A percentile compares a stretch with the other conserved stretches of the same genome.
phyloP scores from a whole-genome alignment of 768 basidiomycete genomes.

The Agaricus subrufescens region DNA sequence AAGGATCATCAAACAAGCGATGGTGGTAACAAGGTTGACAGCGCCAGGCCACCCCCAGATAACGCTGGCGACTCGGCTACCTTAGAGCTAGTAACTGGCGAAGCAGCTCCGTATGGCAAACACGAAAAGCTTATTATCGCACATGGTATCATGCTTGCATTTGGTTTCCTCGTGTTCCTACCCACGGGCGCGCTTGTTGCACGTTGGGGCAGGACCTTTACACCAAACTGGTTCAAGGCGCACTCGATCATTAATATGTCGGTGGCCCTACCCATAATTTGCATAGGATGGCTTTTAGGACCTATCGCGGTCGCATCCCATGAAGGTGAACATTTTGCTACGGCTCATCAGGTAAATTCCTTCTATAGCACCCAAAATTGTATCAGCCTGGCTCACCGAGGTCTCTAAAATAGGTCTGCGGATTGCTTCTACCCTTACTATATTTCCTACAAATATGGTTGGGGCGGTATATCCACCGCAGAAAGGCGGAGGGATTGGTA shows the following conservation, averaged over 20 bases:
- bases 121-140: slow-evolving; percentile 41
- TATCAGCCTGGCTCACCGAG: background rate
- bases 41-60: background rate
- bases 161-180: slow-evolving; percentile 54
- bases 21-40: slow-evolving; percentile 7
- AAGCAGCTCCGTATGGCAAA: slow-evolving; percentile 9
- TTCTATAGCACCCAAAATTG: background rate
- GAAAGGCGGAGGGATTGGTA: slow-evolving; percentile 24
- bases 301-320: slow-evolving; percentile 40
- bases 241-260: slow-evolving; percentile 48
- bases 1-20: slow-evolving; percentile 2
- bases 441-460: slow-evolving; percentile 49
- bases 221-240: slow-evolving; percentile 49
- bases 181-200: slow-evolving; percentile 51
- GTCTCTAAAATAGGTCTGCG: slow-evolving; percentile 36
- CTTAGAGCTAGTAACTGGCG: background rate
- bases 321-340: slow-evolving; percentile 36
- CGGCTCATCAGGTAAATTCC: slow-evolving; percentile 43
- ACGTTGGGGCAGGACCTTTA: slow-evolving; percentile 48
- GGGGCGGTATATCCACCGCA: slow-evolving; percentile 48
- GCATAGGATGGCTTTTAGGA: slow-evolving; percentile 44
- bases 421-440: slow-evolving; percentile 44
- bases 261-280: slow-evolving; percentile 45
- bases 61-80: background rate
- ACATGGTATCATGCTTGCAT: slow-evolving; percentile 46